phyloP scores from a whole-genome alignment of 2,329 filamentous ascomycete genomes.

The Cercospora sesami region DNA sequence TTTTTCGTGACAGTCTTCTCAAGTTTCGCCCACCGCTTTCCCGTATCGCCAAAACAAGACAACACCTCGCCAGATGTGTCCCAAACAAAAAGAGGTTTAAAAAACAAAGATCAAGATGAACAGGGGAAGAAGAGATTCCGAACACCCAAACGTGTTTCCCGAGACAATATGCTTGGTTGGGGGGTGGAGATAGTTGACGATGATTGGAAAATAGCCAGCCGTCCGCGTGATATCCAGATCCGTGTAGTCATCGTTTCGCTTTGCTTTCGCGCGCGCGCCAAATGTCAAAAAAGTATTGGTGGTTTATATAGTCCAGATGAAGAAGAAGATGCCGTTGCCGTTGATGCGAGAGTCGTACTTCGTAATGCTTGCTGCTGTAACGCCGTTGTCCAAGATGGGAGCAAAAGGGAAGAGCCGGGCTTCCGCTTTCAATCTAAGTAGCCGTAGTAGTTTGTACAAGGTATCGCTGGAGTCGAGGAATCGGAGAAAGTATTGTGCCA shows the following conservation, averaged over 20 bases:
- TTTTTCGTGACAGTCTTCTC: not conserved
- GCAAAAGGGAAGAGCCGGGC: conserved; percentile 13
- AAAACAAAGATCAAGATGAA: not conserved
- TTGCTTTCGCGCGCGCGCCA: not conserved
- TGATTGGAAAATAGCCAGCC: not conserved
- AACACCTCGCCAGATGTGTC: not conserved
- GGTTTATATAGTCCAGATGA: conserved; percentile 15
- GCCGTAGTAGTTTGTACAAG: conserved; percentile 31
- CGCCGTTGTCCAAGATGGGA: conserved; percentile 27
- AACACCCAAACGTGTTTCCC: not conserved
- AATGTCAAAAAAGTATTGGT: not conserved
- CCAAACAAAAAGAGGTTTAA: not conserved
- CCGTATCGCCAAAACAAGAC: not conserved
- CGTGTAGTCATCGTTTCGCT: conserved; percentile 2
- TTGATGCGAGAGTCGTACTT: conserved; percentile 24
- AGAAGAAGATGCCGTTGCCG: conserved; percentile 24
- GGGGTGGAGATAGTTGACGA: not conserved
- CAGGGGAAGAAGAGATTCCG: not conserved
- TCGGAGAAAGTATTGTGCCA: conserved; percentile 3
- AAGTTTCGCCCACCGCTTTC: not conserved
- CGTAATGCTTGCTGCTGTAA: conserved; percentile 30
- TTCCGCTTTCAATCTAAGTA: conserved; percentile 26
- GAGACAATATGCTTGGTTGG: not conserved
- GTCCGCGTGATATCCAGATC: conserved; percentile 1
- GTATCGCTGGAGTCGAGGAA: conserved; percentile 26